Evolutionary conservation across 2,329 filamentous ascomycete genomes (phyloP).

Genomic region (Balansia obtecta): DNA sequence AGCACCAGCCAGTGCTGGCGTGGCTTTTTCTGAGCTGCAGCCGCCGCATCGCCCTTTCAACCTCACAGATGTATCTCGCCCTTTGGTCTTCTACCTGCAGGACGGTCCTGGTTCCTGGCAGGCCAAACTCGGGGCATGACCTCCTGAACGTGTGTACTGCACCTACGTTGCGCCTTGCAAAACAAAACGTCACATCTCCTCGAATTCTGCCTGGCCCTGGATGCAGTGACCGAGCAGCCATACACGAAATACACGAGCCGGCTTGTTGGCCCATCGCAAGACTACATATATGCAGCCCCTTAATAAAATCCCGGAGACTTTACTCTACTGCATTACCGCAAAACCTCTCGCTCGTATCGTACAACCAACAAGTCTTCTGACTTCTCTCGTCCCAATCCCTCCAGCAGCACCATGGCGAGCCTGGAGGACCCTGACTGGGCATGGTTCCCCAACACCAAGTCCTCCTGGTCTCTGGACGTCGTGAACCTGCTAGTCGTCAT

Average conservation of each 20-base stretch:
- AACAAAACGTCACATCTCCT: too few species aligned
- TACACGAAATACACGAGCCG: too few species aligned
- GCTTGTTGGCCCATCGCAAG: too few species aligned
- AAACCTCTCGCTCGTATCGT: too few species aligned
- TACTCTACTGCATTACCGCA: too few species aligned
- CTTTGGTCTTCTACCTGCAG: neutral
- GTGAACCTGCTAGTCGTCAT: conserved; percentile 52
- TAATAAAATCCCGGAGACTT: too few species aligned
- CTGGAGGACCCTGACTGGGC: conserved; percentile 17
- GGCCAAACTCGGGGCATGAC: neutral
- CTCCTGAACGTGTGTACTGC: neutral
- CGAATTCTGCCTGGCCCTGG: neutral
- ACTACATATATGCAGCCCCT: too few species aligned
- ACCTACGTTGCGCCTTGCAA: too few species aligned
- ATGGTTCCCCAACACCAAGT: conserved; percentile 31
- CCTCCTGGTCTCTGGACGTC: conserved; percentile 45
- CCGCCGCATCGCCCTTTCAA: neutral
- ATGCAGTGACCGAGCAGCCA: too few species aligned
- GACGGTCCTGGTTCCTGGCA: neutral
- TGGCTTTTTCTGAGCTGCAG: too few species aligned
- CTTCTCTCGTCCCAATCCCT: neutral
- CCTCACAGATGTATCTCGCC: neutral
- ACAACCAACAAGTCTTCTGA: too few species aligned
- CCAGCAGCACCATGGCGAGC: conserved; percentile 12
- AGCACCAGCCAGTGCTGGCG: too few species aligned